These are phyloP conservation scores for Trichoderma orchidacearum DNA, from an alignment of 495 filamentous ascomycete genomes.

Conservation along the genomic window DNA sequence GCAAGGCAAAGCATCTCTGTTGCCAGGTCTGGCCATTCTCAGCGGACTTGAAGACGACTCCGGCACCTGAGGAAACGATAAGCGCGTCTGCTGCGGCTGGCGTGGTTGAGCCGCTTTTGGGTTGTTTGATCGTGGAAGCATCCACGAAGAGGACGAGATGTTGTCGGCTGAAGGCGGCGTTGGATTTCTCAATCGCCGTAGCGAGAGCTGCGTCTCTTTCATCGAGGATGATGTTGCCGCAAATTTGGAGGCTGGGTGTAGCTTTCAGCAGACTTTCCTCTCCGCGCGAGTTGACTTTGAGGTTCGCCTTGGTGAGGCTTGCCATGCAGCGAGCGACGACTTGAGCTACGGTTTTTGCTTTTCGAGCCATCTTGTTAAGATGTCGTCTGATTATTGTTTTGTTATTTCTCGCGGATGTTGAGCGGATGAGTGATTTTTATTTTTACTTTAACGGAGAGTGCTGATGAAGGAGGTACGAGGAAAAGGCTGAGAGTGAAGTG, in stretches of 20 bases:
- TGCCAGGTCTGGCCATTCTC: background rate
- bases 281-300: background rate
- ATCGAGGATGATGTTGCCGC: background rate
- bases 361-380: too few species aligned
- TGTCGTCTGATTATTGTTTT: too few species aligned
- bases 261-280: background rate
- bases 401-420: too few species aligned
- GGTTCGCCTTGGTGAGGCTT: too few species aligned
- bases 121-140: background rate
- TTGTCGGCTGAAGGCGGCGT: background rate
- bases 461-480: too few species aligned
- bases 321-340: too few species aligned
- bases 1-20: background rate
- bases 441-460: too few species aligned
- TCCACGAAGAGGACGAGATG: background rate
- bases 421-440: too few species aligned
- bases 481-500: too few species aligned
- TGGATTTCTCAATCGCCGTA: background rate
- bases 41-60: background rate
- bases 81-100: too few species aligned
- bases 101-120: background rate
- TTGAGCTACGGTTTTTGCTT: too few species aligned
- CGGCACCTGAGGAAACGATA: background rate
- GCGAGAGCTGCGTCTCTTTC: background rate
- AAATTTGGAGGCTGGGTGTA: background rate